Evolutionary conservation across 78 protist genomes (phyloP).

Genomic region (Dictyostelium firmibasis): DNA sequence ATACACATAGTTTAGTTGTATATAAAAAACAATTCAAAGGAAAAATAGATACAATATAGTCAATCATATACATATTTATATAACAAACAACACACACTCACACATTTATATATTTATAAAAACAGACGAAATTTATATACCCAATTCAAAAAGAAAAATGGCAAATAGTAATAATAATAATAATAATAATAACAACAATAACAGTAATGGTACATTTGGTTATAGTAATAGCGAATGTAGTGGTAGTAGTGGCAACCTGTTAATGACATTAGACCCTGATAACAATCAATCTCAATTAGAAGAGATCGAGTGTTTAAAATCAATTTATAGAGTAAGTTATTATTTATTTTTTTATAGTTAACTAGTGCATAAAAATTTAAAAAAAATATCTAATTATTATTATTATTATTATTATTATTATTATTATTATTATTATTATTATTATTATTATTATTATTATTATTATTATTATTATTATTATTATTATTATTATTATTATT

Average conservation of each 20-base stretch:
- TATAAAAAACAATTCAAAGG: neutral
- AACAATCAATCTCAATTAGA: conserved; percentile 33
- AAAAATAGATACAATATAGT: neutral
- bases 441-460: no score
- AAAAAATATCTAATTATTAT: no score
- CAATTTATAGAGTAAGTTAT: conserved; percentile 47
- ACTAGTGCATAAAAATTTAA: no score
- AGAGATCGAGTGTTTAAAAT: conserved; percentile 33
- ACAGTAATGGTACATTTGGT: neutral
- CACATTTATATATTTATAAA: neutral
- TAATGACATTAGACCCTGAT: conserved; percentile 10
- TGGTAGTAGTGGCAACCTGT: conserved; percentile 4
- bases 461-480: no score
- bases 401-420: neutral
- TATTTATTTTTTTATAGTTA: neutral
- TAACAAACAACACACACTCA: neutral
- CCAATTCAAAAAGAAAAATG: neutral
- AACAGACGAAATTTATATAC: neutral
- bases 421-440: neutral
- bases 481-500: neutral
- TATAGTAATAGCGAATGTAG: conserved; percentile 3
- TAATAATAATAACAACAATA: no score
- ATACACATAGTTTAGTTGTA: neutral
- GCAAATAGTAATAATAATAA: neutral
- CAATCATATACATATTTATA: neutral